Evolutionary conservation across 768 basidiomycete species (phyloP).

Genomic region (Russula griseocarnosa): DNA sequence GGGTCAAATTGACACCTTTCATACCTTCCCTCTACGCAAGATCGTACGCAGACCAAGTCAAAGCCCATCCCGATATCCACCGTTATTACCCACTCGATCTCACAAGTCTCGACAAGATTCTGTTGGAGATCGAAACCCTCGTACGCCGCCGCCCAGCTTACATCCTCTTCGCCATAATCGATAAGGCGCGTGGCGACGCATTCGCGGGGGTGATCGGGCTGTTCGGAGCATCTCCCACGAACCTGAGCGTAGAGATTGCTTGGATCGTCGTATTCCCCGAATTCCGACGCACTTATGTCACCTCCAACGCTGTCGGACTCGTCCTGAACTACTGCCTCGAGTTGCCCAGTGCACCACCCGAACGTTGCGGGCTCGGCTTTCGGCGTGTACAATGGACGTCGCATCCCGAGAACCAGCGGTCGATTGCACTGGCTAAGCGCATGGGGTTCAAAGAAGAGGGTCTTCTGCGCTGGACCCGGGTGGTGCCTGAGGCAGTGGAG

Average conservation of each 20-base stretch:
- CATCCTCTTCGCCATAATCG: constrained; percentile 40
- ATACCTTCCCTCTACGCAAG: constrained; percentile 37
- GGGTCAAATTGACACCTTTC: constrained; percentile 41
- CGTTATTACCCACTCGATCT: constrained; percentile 36
- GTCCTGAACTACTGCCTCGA: constrained; percentile 42
- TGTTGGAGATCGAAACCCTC: constrained; percentile 29
- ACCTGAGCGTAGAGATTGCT: constrained; percentile 19
- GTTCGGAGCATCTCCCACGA: constrained; percentile 27
- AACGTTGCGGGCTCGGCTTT: constrained; percentile 38
- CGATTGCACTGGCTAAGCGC: constrained; percentile 39
- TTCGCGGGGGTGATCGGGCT: constrained; percentile 41
- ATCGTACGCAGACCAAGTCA: constrained; percentile 32
- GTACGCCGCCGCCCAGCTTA: constrained; percentile 27
- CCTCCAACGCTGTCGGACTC: constrained; percentile 35
- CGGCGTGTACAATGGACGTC: constrained; percentile 47
- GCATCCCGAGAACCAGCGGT: constrained; percentile 38
- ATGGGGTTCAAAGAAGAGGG: constrained; percentile 49
- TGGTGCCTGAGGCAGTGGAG: constrained; percentile 29
- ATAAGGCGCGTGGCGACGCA: constrained; percentile 37
- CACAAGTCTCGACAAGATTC: constrained; percentile 28
- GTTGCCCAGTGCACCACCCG: constrained; percentile 9
- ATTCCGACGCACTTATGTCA: constrained; percentile 23
- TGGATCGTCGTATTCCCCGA: constrained; percentile 21
- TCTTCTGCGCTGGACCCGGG: constrained; percentile 38
- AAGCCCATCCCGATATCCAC: constrained; percentile 32